Conservation (phyloP, 306 rosid species). For the Cicer pinnatifidum region DNA sequence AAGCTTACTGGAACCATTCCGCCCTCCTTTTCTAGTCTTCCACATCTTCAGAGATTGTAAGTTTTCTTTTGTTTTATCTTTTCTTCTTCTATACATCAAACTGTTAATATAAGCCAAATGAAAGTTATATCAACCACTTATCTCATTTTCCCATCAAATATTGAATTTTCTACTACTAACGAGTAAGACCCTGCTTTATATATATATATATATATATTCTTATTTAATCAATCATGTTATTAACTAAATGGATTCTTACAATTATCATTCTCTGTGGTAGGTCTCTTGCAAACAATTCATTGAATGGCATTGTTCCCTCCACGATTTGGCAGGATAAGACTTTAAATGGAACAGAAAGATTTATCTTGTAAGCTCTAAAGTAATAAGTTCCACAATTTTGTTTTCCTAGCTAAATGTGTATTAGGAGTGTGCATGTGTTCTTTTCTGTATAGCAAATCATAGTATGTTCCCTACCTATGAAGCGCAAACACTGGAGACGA, state of each 20-base stretch:
- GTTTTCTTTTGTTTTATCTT: constrained; percentile 39
- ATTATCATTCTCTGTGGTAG: constrained; percentile 55
- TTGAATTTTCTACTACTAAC: neutral
- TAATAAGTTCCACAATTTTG: constrained; percentile 27
- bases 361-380: constrained; percentile 66
- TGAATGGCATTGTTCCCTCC: constrained; percentile 70
- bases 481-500: neutral
- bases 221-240: constrained; percentile 27
- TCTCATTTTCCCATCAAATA: neutral
- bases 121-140: constrained; percentile 1
- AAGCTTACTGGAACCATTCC: constrained; percentile 73
- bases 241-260: constrained; percentile 30
- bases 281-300: constrained; percentile 80
- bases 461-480: neutral
- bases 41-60: constrained; percentile 77
- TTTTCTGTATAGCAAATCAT: neutral
- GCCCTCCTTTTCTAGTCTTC: constrained; percentile 59
- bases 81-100: constrained; percentile 10
- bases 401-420: constrained; percentile 29
- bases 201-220: neutral
- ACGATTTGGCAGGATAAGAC: constrained; percentile 67
- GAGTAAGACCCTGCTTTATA: constrained; percentile 3
- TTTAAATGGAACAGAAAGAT: constrained; percentile 46
- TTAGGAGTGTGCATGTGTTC: neutral
- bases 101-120: constrained; percentile 23